phyloP scores from a whole-genome alignment of 805 yeast species.

The Saturnispora serradocipensis region DNA sequence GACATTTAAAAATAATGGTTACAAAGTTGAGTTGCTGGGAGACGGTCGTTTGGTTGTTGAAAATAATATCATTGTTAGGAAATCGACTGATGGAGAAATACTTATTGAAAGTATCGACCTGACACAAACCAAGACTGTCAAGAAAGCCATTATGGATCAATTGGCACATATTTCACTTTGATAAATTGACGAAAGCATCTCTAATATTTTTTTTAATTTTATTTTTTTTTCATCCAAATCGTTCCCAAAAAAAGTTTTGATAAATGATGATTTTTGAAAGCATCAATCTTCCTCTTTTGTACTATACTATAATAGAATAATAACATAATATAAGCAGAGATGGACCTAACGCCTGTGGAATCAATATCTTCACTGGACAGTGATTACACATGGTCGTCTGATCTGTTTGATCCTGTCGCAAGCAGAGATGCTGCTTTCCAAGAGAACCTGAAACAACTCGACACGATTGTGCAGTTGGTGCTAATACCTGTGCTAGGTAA shows the following conservation, averaged over 20 bases:
- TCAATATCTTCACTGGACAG: background rate
- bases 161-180: conserved; percentile 6
- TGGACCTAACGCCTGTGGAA: conserved; percentile 31
- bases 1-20: conserved; percentile 46
- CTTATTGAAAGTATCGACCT: conserved; percentile 62
- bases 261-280: background rate
- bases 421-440: conserved; percentile 3
- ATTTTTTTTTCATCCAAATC: background rate
- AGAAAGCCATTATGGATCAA: conserved; percentile 5
- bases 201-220: background rate
- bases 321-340: conserved; percentile 22
- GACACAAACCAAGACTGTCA: background rate
- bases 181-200: background rate
- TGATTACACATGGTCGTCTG: conserved; percentile 9
- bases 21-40: conserved; percentile 80
- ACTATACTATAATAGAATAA: background rate
- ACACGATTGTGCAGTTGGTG: conserved; percentile 48
- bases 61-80: conserved; percentile 63
- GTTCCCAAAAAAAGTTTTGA: background rate
- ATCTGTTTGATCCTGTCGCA: conserved; percentile 5
- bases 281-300: background rate
- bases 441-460: conserved; percentile 39
- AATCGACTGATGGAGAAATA: conserved; percentile 75
- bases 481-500: conserved; percentile 61
- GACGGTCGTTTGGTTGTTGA: conserved; percentile 89